These are phyloP conservation scores for Discostella stelligera DNA, from an alignment of 352 stramenopile species.

Conservation along the genomic window DNA sequence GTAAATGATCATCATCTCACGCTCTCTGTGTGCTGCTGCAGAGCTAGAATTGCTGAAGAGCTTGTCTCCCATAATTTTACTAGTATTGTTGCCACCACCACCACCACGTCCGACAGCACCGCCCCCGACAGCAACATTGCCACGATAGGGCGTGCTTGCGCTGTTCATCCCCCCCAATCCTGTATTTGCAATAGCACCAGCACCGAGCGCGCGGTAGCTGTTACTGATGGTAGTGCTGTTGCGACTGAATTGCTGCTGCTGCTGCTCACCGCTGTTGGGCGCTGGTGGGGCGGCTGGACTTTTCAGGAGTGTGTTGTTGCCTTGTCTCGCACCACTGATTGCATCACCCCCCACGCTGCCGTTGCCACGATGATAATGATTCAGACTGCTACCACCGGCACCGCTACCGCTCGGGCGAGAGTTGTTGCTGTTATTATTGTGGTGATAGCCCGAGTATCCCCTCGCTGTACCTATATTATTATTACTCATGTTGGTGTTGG, in stretches of 20 bases:
- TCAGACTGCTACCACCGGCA: background rate
- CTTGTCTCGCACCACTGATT: background rate
- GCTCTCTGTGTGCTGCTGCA: conserved; percentile 19
- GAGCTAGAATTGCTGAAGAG: background rate
- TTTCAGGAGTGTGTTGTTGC: background rate
- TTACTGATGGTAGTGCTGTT: conserved; percentile 2
- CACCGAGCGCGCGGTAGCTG: background rate
- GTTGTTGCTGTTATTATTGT: background rate
- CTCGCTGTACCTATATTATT: background rate
- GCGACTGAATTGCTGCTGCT: background rate
- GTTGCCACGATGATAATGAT: background rate
- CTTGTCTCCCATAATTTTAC: background rate
- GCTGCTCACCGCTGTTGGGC: background rate
- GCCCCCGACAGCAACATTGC: background rate
- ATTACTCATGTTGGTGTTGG: too few species aligned
- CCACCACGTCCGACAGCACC: background rate
- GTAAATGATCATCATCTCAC: conserved; percentile 40
- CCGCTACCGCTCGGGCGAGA: background rate
- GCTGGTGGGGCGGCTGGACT: background rate
- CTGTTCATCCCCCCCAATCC: background rate
- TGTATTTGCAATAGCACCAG: background rate
- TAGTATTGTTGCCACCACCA: background rate
- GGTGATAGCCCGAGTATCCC: conserved; percentile 5
- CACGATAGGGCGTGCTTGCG: background rate
- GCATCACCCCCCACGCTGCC: background rate